Evolutionary conservation across 352 stramenopile genomes (phyloP).

Genomic region (Blastocystis sp.): DNA sequence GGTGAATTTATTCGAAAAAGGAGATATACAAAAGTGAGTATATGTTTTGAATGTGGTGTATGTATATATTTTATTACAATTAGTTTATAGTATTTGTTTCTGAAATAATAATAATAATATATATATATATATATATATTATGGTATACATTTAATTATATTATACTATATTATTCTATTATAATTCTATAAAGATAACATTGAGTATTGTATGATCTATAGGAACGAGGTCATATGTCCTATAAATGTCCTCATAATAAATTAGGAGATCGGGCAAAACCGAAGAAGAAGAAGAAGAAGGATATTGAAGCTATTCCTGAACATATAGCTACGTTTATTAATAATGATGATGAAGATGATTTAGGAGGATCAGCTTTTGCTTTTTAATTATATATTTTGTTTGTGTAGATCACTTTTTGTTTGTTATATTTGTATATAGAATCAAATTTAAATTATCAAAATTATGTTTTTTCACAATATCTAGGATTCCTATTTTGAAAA

Average conservation of each 20-base stretch:
- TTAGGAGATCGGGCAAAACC: constrained; percentile 54
- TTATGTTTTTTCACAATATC: no score
- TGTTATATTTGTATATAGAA: no score
- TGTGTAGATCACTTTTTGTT: background rate
- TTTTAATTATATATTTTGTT: background rate
- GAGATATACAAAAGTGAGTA: constrained; percentile 51
- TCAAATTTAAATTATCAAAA: no score
- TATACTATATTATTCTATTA: no score
- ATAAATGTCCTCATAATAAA: constrained; percentile 60
- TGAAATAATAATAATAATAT: no score
- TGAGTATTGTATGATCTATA: constrained; percentile 23
- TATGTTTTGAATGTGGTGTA: constrained; percentile 60
- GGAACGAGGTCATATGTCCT: constrained; percentile 55
- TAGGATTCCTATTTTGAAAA: no score
- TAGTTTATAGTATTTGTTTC: no score
- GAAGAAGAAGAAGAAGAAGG: constrained; percentile 27
- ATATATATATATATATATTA: no score
- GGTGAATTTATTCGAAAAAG: constrained; percentile 58
- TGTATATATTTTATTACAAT: background rate
- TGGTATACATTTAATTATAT: no score
- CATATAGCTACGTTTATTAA: constrained; percentile 20
- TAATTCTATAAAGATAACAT: no score
- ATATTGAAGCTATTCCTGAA: constrained; percentile 18
- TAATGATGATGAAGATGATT: constrained; percentile 18
- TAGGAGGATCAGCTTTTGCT: constrained; percentile 5